Evolutionary conservation across 345 rosid species (phyloP).

Genomic region (Murraya paniculata): DNA sequence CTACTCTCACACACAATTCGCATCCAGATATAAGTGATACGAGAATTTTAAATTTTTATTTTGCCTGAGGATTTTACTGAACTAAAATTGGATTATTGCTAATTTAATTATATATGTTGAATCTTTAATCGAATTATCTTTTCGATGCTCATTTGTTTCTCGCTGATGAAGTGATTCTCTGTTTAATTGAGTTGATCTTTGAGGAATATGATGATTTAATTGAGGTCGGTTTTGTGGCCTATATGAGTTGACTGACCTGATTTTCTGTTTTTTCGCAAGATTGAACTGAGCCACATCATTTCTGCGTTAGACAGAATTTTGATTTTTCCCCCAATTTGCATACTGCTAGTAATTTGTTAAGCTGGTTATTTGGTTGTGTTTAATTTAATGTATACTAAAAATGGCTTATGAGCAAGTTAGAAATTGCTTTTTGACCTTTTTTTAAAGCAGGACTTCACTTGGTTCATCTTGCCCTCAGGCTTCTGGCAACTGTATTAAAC

Average conservation of each 20-base stretch:
- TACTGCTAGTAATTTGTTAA: not conserved
- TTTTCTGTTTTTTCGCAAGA: not conserved
- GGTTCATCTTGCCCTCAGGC: not conserved
- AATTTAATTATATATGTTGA: not conserved
- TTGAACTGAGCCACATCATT: not conserved
- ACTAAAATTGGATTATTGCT: not conserved
- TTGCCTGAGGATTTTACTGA: not conserved
- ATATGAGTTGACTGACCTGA: not conserved
- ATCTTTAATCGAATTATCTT: not conserved
- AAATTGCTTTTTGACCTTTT: not conserved
- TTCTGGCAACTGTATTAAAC: not conserved
- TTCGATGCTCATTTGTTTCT: not conserved
- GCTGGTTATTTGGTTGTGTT: not conserved
- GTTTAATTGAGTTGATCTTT: not conserved
- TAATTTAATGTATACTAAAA: not conserved
- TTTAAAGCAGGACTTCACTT: not conserved
- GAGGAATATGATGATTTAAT: not conserved
- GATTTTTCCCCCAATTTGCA: not conserved
- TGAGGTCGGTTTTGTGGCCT: not conserved
- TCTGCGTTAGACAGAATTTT: not conserved
- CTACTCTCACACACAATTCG: not conserved
- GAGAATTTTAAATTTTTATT: not conserved
- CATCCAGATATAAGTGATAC: not conserved
- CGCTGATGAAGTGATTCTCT: not conserved
- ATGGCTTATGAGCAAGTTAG: not conserved